A percentile compares a stretch with the other conserved stretches of the same genome.
These are phyloP conservation scores for Tylopilus sp. DNA, from an alignment of 768 basidiomycete species.

Conservation along the genomic window DNA sequence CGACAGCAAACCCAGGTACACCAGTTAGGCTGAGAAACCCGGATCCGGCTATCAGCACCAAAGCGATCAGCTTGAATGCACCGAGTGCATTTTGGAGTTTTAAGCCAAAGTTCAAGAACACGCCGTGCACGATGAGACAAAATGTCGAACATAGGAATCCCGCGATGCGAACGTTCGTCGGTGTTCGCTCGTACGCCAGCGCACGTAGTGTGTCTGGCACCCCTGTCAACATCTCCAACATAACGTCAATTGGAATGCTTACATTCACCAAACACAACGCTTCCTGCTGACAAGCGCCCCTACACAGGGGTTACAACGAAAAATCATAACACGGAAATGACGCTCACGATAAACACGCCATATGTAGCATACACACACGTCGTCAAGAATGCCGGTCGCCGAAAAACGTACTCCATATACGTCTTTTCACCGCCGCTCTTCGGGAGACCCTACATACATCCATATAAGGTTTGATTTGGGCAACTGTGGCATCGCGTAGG, in stretches of 20 bases:
- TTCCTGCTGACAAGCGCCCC: conserved; percentile 58
- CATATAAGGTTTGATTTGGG: background rate
- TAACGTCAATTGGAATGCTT: conserved; percentile 7
- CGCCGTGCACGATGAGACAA: conserved; percentile 55
- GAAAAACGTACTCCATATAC: conserved; percentile 67
- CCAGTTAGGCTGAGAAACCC: conserved; percentile 52
- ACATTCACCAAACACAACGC: conserved; percentile 76
- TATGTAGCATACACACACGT: conserved; percentile 60
- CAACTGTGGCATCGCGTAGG: background rate
- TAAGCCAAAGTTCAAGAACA: conserved; percentile 50
- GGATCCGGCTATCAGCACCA: conserved; percentile 47
- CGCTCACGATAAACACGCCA: conserved; percentile 51
- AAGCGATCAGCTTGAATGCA: conserved; percentile 54
- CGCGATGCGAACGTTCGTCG: conserved; percentile 47
- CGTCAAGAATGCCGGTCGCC: conserved; percentile 55
- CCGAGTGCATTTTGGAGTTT: conserved; percentile 64
- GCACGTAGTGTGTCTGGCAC: conserved; percentile 58
- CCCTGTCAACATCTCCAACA: background rate
- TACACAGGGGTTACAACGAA: conserved; percentile 19
- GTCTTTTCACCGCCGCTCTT: conserved; percentile 75
- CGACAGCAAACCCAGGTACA: conserved; percentile 47
- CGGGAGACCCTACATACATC: conserved; percentile 54
- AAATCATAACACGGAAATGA: background rate
- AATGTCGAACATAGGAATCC: conserved; percentile 57
- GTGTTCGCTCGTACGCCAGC: conserved; percentile 42